Evolutionary conservation across 768 basidiomycete species (phyloP).

Genomic region (Lactarius sanguifluus): DNA sequence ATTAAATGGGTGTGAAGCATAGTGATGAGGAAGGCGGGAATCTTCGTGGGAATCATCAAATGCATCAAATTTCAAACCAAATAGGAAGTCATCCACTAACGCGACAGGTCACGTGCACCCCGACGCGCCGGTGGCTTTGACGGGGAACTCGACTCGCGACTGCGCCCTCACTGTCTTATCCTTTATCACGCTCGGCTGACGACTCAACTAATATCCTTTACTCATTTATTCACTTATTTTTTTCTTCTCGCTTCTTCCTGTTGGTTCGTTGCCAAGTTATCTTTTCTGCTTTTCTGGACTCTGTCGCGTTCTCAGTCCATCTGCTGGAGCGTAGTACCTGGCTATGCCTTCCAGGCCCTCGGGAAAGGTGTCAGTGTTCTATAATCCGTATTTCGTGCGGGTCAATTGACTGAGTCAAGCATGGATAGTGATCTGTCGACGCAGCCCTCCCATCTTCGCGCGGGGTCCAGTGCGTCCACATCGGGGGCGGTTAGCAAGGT

Average conservation of each 20-base stretch:
- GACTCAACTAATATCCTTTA: neutral
- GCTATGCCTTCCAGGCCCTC: constrained; percentile 5
- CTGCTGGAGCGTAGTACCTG: neutral
- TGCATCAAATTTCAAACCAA: no score
- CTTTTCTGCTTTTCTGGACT: neutral
- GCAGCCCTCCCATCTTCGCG: constrained; percentile 1
- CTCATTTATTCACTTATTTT: neutral
- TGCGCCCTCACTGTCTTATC: neutral
- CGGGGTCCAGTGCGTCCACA: neutral
- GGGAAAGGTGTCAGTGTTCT: constrained; percentile 17
- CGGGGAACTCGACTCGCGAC: constrained; percentile 13
- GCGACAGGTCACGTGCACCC: constrained; percentile 16
- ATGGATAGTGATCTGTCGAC: constrained; percentile 14
- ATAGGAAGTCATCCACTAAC: neutral
- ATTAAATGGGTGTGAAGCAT: no score
- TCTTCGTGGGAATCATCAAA: no score
- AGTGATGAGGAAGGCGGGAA: no score
- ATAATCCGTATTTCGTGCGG: neutral
- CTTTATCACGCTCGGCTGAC: neutral
- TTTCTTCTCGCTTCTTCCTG: neutral
- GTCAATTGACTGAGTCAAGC: constrained; percentile 2
- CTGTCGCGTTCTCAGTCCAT: neutral
- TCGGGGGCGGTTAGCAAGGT: constrained; percentile 8
- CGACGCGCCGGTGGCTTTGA: constrained; percentile 19
- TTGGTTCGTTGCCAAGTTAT: neutral